phyloP scores from a whole-genome alignment of 2,329 filamentous ascomycete species.

The Hypoxylon sp. region DNA sequence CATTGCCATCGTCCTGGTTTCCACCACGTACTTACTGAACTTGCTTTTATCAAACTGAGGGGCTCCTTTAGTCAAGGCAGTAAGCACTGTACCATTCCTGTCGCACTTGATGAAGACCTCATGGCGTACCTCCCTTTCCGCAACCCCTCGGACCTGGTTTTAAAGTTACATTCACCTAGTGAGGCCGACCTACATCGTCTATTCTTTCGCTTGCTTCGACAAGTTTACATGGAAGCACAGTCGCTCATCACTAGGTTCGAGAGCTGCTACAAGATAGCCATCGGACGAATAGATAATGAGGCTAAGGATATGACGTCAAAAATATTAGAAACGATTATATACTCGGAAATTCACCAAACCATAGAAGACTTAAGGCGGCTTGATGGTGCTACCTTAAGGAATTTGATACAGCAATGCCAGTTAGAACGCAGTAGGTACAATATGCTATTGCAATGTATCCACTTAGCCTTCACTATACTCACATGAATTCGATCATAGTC shows the following conservation, averaged over 20 bases:
- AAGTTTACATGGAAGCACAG: slow-evolving; percentile 12
- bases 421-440: background rate
- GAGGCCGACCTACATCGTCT: slow-evolving; percentile 7
- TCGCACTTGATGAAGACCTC: slow-evolving; percentile 14
- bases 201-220: slow-evolving; percentile 28
- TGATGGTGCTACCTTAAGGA: background rate
- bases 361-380: background rate
- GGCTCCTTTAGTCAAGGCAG: background rate
- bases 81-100: slow-evolving; percentile 23
- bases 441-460: no score
- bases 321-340: background rate
- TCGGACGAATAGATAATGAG: background rate
- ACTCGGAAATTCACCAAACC: background rate
- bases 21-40: slow-evolving; percentile 36
- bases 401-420: background rate
- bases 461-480: background rate
- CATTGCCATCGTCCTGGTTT: slow-evolving; percentile 9
- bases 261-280: slow-evolving; percentile 4
- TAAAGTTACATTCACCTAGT: slow-evolving; percentile 11
- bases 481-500: background rate
- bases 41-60: slow-evolving; percentile 27
- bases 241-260: slow-evolving; percentile 7
- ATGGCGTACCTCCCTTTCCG: slow-evolving; percentile 11
- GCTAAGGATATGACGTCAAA: background rate
- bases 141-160: slow-evolving; percentile 15